phyloP scores from a whole-genome alignment of 768 basidiomycete genomes.

The Agaricus subrufescens region DNA sequence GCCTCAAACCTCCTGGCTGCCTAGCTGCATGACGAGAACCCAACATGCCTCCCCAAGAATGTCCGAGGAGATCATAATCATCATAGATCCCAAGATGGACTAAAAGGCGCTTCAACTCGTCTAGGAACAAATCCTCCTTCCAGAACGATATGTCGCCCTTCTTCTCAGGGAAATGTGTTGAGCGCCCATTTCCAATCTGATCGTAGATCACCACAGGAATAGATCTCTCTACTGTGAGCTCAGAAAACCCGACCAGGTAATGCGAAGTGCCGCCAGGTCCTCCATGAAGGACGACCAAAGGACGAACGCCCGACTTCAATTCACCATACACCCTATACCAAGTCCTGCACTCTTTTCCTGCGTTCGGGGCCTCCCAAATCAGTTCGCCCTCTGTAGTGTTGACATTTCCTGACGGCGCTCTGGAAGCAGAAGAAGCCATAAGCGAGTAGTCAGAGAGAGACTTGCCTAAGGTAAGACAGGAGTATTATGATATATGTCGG shows the following conservation, averaged over 20 bases:
- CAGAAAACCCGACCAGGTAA: constrained; percentile 34
- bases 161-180: constrained; percentile 50
- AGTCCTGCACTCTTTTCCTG: constrained; percentile 24
- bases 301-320: constrained; percentile 28
- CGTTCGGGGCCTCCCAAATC: neutral
- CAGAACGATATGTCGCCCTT: constrained; percentile 39
- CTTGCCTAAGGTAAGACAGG: no score
- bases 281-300: constrained; percentile 50
- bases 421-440: no score
- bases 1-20: constrained; percentile 40
- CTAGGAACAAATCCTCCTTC: constrained; percentile 44
- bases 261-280: constrained; percentile 45
- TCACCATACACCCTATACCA: constrained; percentile 50
- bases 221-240: constrained; percentile 26
- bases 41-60: constrained; percentile 53
- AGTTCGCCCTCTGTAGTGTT: neutral
- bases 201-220: constrained; percentile 54
- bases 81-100: constrained; percentile 36
- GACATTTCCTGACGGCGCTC: no score
- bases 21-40: constrained; percentile 28
- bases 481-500: no score
- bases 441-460: no score
- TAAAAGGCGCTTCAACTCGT: constrained; percentile 46
- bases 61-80: constrained; percentile 44
- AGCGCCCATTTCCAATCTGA: constrained; percentile 50